These are phyloP conservation scores for Thamnidium elegans DNA, from an alignment of 192 early-diverging fungal genomes.

Conservation along the genomic window DNA sequence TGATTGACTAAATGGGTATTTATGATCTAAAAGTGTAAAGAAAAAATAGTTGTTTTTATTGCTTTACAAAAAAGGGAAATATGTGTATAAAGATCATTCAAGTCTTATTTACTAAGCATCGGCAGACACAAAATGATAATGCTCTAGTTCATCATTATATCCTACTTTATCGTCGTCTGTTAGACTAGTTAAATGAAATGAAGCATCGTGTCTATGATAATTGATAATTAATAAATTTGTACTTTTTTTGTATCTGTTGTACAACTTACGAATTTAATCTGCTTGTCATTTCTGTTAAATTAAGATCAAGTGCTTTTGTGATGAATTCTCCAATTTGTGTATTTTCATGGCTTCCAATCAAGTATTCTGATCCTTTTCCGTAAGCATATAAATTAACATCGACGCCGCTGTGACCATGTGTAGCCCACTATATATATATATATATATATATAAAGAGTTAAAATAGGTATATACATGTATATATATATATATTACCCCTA, in stretches of 20 bases:
- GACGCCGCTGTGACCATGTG: constrained; percentile 90
- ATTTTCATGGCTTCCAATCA: constrained; percentile 86
- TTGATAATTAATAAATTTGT: too few relatives aligned
- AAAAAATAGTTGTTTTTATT: too few relatives aligned
- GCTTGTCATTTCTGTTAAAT: constrained; percentile 58
- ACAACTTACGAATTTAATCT: constrained; percentile 23
- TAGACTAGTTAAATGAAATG: not conserved
- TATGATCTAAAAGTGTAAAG: too few relatives aligned
- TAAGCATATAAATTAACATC: constrained; percentile 95
- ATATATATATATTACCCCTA: constrained; percentile 45
- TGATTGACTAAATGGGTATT: too few relatives aligned
- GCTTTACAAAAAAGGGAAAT: too few relatives aligned
- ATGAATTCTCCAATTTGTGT: constrained; percentile 82
- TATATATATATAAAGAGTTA: constrained; percentile 19
- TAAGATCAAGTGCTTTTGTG: constrained; percentile 52
- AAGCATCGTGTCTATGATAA: not conserved
- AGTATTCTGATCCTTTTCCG: constrained; percentile 54
- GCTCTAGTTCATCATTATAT: not conserved
- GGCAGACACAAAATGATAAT: not conserved
- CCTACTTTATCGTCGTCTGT: not conserved
- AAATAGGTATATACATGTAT: constrained; percentile 1
- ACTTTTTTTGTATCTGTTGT: too few relatives aligned
- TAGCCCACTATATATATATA: constrained; percentile 60
- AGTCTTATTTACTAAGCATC: too few relatives aligned
- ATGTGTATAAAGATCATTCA: too few relatives aligned